Conservation (phyloP, 2,329 filamentous ascomycete genomes). For the Penicillium fuscoglaucum region DNA sequence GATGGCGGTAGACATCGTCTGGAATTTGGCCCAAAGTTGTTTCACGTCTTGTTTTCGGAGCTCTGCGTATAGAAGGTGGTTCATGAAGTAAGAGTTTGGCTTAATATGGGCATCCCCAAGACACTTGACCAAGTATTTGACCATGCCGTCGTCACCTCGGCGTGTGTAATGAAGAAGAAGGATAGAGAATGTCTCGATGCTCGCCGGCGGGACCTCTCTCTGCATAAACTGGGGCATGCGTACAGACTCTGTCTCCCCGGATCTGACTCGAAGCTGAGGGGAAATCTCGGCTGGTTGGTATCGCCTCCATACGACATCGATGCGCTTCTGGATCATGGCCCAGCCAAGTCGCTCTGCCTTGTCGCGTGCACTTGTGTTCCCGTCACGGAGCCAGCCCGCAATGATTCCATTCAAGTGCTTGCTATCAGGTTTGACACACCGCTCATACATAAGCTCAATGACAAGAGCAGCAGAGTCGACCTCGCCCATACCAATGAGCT, state of each 20-base stretch:
- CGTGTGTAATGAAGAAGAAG: conserved; percentile 71
- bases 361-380: conserved; percentile 54
- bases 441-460: conserved; percentile 71
- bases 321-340: conserved; percentile 71
- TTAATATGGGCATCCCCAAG: conserved; percentile 64
- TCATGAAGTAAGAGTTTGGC: conserved; percentile 74
- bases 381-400: conserved; percentile 71
- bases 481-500: conserved; percentile 71
- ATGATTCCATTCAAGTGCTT: conserved; percentile 82
- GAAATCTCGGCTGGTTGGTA: conserved; percentile 24
- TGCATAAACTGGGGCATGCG: conserved; percentile 43
- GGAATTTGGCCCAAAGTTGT: conserved; percentile 59
- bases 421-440: conserved; percentile 66
- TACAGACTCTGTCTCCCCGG: conserved; percentile 19
- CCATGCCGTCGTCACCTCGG: conserved; percentile 57
- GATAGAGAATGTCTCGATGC: conserved; percentile 74
- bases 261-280: conserved; percentile 31
- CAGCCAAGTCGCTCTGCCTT: conserved; percentile 70
- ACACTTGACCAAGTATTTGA: conserved; percentile 62
- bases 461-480: conserved; percentile 71
- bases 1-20: conserved; percentile 54
- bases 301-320: conserved; percentile 60
- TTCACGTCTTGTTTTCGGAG: conserved; percentile 59
- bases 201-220: conserved; percentile 58
- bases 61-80: conserved; percentile 70